A percentile compares a stretch with the other conserved stretches of the same genome.
phyloP scores from a whole-genome alignment of 2,329 filamentous ascomycete genomes.

The Oidium heveae region DNA sequence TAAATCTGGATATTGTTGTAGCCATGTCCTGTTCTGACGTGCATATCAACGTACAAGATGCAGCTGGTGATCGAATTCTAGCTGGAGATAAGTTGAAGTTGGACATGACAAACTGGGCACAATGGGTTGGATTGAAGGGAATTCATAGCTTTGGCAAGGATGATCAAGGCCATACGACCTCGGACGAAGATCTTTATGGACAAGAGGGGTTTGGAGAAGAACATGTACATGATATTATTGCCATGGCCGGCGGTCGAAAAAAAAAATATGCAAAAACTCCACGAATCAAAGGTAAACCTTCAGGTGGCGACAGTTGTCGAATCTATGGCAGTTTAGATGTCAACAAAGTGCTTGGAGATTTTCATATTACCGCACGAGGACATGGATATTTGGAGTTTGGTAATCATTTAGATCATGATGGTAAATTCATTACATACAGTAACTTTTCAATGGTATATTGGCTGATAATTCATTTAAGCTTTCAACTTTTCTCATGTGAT shows the following conservation, averaged over 20 bases:
- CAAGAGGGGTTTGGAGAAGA: conserved; percentile 52
- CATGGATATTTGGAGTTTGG: conserved; percentile 79
- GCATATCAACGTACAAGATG: conserved; percentile 95
- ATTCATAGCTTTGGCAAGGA: conserved; percentile 34
- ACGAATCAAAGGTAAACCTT: conserved; percentile 18
- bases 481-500: conserved; percentile 98
- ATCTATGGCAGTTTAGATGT: conserved; percentile 71
- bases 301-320: conserved; percentile 39
- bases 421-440: conserved; percentile 24
- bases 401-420: conserved; percentile 51
- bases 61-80: conserved; percentile 72
- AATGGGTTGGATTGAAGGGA: conserved; percentile 54
- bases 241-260: conserved; percentile 33
- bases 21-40: conserved; percentile 68
- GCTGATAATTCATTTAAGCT: conserved; percentile 19
- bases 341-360: conserved; percentile 95
- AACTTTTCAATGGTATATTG: not conserved
- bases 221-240: conserved; percentile 78
- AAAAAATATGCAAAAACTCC: conserved; percentile 57
- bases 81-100: conserved; percentile 48
- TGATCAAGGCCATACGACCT: conserved; percentile 25
- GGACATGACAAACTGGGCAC: conserved; percentile 55
- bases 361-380: conserved; percentile 85
- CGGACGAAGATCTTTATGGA: conserved; percentile 29
- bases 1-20: conserved; percentile 88